phyloP scores from a whole-genome alignment of 139 green algal species.

The Desmodesmus armatus region DNA sequence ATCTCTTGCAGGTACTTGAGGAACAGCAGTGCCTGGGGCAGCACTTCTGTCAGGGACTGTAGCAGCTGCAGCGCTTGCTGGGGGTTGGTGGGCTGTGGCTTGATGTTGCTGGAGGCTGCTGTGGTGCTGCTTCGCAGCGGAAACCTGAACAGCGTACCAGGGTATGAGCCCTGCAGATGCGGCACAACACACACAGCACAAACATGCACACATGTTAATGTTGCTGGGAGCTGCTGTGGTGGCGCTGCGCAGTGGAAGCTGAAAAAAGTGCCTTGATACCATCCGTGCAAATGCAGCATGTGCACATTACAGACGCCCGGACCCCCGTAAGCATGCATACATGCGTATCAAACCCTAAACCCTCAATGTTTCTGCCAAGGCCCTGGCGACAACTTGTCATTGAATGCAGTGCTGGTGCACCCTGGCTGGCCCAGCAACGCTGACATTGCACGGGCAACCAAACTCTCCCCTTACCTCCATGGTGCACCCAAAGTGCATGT shows the following conservation, averaged over 20 bases:
- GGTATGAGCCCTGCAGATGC: conserved; percentile 43
- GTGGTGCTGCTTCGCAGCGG: conserved; percentile 64
- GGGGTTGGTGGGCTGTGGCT: conserved; percentile 37
- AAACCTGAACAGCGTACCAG: conserved; percentile 86
- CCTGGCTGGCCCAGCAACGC: too few relatives aligned
- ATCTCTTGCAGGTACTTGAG: conserved; percentile 73
- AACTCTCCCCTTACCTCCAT: conserved; percentile 39
- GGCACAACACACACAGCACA: background rate
- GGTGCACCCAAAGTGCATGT: conserved; percentile 76
- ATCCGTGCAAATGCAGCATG: too few relatives aligned
- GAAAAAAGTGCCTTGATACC: too few relatives aligned
- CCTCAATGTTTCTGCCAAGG: too few relatives aligned
- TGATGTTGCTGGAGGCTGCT: conserved; percentile 79
- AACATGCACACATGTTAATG: background rate
- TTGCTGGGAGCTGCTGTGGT: too few relatives aligned
- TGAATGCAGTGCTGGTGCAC: too few relatives aligned
- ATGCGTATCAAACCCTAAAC: too few relatives aligned
- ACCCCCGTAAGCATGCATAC: too few relatives aligned
- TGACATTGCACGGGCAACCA: background rate
- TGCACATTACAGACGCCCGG: too few relatives aligned
- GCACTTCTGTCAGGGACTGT: conserved; percentile 36
- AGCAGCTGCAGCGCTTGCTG: conserved; percentile 35
- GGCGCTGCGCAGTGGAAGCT: too few relatives aligned
- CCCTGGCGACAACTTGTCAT: too few relatives aligned
- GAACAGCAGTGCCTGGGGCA: conserved; percentile 78